Evolutionary conservation across 805 yeast genomes (phyloP).

Genomic region (Yamadazyma takamatsuzukensis): DNA sequence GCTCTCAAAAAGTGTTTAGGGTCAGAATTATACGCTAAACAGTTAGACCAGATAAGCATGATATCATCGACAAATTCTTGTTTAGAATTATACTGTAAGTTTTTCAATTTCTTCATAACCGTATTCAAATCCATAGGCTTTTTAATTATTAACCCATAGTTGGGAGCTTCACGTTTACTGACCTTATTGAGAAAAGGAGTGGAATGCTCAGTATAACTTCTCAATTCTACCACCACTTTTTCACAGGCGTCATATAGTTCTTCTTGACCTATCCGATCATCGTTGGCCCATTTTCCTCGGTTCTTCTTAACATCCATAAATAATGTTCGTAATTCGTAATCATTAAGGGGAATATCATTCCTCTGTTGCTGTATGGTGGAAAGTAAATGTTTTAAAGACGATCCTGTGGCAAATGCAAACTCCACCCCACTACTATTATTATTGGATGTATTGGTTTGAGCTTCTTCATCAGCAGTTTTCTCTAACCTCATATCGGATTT

Average conservation of each 20-base stretch:
- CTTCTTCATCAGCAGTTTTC: conserved; percentile 16
- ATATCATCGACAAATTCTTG: conserved; percentile 91
- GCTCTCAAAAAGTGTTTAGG: conserved; percentile 88
- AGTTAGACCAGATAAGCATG: conserved; percentile 93
- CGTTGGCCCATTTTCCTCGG: conserved; percentile 96
- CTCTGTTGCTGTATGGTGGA: conserved; percentile 75
- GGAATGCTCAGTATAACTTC: conserved; percentile 94
- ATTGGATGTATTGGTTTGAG: conserved; percentile 7
- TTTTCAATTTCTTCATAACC: conserved; percentile 83
- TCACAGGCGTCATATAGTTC: conserved; percentile 97
- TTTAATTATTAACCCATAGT: conserved; percentile 84
- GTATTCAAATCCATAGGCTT: conserved; percentile 96
- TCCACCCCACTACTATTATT: conserved; percentile 23
- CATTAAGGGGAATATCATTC: conserved; percentile 71
- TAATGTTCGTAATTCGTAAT: conserved; percentile 76
- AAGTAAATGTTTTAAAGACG: conserved; percentile 68
- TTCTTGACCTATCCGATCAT: conserved; percentile 93
- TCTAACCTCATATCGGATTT: conserved; percentile 73
- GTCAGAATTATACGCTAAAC: conserved; percentile 89
- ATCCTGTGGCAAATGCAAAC: conserved; percentile 33
- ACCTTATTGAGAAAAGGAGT: conserved; percentile 94
- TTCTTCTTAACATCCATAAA: conserved; percentile 92
- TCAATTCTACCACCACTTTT: conserved; percentile 82
- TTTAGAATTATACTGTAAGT: conserved; percentile 77
- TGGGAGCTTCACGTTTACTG: conserved; percentile 97